A percentile compares a stretch with the other conserved stretches of the same genome.
phyloP scores from a whole-genome alignment of 2,329 filamentous ascomycete genomes.

The Monosporascus sp. region DNA sequence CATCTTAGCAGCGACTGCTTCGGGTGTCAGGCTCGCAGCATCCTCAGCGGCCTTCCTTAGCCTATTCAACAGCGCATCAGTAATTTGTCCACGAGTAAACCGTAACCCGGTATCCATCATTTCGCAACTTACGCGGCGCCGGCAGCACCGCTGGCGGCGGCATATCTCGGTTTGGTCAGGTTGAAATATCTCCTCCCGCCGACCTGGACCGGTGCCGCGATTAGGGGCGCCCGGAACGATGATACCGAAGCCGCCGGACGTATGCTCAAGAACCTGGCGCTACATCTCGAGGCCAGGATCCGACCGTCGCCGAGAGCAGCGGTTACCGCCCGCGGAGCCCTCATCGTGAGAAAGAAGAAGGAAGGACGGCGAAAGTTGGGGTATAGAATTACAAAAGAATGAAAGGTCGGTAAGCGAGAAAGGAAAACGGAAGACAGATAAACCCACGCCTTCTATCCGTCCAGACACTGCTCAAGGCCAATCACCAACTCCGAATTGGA shows the following conservation, averaged over 20 bases:
- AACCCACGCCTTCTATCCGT: too few species aligned
- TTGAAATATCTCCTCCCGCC: slow-evolving; percentile 34
- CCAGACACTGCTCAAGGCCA: too few species aligned
- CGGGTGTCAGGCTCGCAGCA: slow-evolving; percentile 47
- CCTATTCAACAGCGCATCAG: slow-evolving; percentile 16
- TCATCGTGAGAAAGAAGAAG: slow-evolving; percentile 25
- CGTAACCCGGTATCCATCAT: background rate
- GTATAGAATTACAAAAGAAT: too few species aligned
- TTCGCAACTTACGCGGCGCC: slow-evolving; percentile 31
- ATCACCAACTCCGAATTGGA: too few species aligned
- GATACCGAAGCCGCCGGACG: slow-evolving; percentile 22
- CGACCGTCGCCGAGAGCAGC: slow-evolving; percentile 33
- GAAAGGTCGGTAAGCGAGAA: too few species aligned
- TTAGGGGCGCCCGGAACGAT: slow-evolving; percentile 25
- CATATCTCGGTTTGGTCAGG: slow-evolving; percentile 27
- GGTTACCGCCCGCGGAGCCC: slow-evolving; percentile 30
- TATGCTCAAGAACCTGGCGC: slow-evolving; percentile 27
- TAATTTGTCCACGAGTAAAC: background rate
- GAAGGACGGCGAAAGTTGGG: too few species aligned
- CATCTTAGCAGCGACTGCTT: slow-evolving; percentile 70
- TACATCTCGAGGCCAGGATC: slow-evolving; percentile 26
- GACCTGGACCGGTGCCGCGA: slow-evolving; percentile 25
- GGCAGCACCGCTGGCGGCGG: slow-evolving; percentile 26
- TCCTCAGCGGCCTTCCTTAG: slow-evolving; percentile 48
- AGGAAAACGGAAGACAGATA: too few species aligned